phyloP scores from a whole-genome alignment of 2,329 filamentous ascomycete genomes.

The Ophiostoma perfectum region DNA sequence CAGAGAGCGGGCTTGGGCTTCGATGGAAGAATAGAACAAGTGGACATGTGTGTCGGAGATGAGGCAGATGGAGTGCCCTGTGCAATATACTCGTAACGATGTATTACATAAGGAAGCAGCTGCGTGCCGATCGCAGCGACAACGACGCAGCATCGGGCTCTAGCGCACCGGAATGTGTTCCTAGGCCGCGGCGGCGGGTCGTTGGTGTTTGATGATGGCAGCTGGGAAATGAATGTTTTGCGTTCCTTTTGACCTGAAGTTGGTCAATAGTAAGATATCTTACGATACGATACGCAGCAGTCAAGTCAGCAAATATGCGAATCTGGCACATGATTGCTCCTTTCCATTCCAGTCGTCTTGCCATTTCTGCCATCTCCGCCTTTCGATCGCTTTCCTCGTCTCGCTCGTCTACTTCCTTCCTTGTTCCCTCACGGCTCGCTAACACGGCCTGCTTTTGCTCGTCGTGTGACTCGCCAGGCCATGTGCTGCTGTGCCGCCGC shows the following conservation, averaged over 20 bases:
- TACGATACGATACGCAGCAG: too few species aligned
- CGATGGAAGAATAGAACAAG: neutral
- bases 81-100: neutral
- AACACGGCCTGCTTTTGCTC: slow-evolving; percentile 1
- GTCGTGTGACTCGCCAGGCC: slow-evolving; percentile 1
- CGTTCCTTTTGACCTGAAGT: neutral
- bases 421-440: slow-evolving; percentile 6
- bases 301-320: too few species aligned
- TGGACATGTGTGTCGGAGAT: slow-evolving; percentile 14
- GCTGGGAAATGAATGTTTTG: slow-evolving; percentile 19
- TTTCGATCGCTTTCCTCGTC: neutral
- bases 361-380: neutral
- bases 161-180: slow-evolving; percentile 20
- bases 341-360: neutral
- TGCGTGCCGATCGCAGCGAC: neutral
- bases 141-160: neutral
- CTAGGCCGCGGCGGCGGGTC: slow-evolving; percentile 19
- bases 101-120: neutral
- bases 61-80: neutral
- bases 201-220: neutral
- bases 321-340: neutral
- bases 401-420: neutral
- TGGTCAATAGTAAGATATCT: neutral
- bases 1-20: neutral
- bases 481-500: slow-evolving; percentile 6